phyloP scores from a whole-genome alignment of 2,329 filamentous ascomycete genomes.

The Epichloe baconii region DNA sequence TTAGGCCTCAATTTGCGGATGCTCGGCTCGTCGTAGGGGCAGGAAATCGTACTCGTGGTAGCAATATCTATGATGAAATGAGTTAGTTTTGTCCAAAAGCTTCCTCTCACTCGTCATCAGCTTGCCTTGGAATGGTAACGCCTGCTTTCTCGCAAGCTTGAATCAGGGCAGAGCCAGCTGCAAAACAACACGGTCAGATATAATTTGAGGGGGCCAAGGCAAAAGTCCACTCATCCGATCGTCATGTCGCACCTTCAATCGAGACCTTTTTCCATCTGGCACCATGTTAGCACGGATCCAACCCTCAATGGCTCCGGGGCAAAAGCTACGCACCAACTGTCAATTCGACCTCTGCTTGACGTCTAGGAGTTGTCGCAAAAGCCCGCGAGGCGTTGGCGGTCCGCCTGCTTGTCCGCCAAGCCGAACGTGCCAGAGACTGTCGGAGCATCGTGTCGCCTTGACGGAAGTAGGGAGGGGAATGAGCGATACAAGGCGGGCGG shows the following conservation, averaged over 20 bases:
- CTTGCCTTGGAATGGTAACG: conserved; percentile 66
- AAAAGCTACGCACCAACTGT: conserved; percentile 58
- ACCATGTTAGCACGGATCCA: conserved; percentile 18
- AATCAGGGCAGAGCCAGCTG: conserved; percentile 91
- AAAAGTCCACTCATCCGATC: conserved; percentile 6
- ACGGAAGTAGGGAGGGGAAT: conserved; percentile 28
- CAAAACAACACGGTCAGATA: conserved; percentile 25
- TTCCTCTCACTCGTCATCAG: background rate
- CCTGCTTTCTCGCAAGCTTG: conserved; percentile 99
- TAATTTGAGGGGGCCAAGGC: background rate
- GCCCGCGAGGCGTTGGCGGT: conserved; percentile 52
- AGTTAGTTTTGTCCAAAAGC: background rate
- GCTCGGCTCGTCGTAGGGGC: conserved; percentile 11
- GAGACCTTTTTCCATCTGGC: conserved; percentile 94
- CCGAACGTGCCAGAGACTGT: conserved; percentile 54
- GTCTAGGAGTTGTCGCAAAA: conserved; percentile 68
- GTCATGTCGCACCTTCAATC: conserved; percentile 65
- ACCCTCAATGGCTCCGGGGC: conserved; percentile 17
- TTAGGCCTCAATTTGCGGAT: conserved; percentile 25
- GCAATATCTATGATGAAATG: conserved; percentile 59
- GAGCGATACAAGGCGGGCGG: conserved; percentile 22
- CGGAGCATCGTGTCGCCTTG: conserved; percentile 55
- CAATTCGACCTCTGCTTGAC: conserved; percentile 87
- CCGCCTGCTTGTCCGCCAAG: conserved; percentile 50
- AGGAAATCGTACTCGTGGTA: conserved; percentile 73